Evolutionary conservation across 495 filamentous ascomycete species (phyloP), one percentile per base, ranked within the genome.

Genomic region (Penicillium maclennaniae): DNA sequence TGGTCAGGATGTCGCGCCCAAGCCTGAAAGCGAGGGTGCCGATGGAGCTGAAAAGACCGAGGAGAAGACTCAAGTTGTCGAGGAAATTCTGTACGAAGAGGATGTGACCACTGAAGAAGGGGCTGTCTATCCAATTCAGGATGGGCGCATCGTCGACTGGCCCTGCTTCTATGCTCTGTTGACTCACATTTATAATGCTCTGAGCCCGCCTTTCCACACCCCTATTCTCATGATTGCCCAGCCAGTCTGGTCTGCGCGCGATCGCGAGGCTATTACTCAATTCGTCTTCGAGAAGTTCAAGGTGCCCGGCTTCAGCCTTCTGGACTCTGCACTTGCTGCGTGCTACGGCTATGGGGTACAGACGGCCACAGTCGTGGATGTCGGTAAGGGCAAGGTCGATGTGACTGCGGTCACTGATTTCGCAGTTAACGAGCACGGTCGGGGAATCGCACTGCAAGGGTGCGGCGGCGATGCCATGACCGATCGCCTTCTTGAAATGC

Each of bases 231-330:
- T 98, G 49, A 86, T 98, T 63, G 72, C 85, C 14, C 85, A 93
- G 44, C 93, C 93, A 0, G 82, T 83, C 43, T 98, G 95, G 89
- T 89, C 89, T 9, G 79, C 83, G 6, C 82, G 84, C 43, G 89
- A 96, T 67, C 84, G 85, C 61, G 91, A 96, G 69, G 74, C 74
- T 10, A 80, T 97, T 36, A 86, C 91, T 5, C 88, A 89, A 51
- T 98, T 96, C 71, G 81, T 97, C 56, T 98, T 98, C 59, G 93
- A 97, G 69, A 91, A 91, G 70, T 96, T 96, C 67, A 96, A 93
- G 74, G 90, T 87, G 1, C 93, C 93, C 0, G 91, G 87, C 0
- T 87, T 98, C 46, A 88, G 83, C 47, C 69, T 97, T 37, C 86
- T 97, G 75, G 87, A 97, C 67, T 82, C 88, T 45, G 91, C 88